Base-by-base conservation (phyloP, 2,329 filamentous ascomycete species). In the Nemania serpens region DNA sequence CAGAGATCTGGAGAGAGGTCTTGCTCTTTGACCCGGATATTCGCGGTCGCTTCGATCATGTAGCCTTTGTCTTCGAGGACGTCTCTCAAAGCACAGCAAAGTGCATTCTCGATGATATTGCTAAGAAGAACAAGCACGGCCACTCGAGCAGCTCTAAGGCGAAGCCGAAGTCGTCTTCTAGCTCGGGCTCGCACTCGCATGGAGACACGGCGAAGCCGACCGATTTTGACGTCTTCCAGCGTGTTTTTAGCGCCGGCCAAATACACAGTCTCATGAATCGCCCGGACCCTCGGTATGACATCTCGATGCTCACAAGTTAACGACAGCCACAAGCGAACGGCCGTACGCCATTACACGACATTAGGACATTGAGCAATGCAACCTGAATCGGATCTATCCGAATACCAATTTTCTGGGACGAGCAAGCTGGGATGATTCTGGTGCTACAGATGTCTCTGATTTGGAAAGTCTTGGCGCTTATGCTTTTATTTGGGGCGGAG, bases 1-100 rank as follows among this genome's bases (percentile, higher is more conserved):
- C 86, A 36, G 82, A 85, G 73, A 79, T 89, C 51, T 90, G 87
- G 87, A 80, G 85, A 47, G 86, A 90, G 64, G 78, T 88, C 11
- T 79, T 89, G 45, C 78, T 88, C 45, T 86, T 84, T 71, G 85
- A 88, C 63, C 81, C 84, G 0, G 85, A 88, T 58, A 81, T 89
- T 39, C 78, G 83, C 13, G 86, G 87, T 17, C 83, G 85, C 59
- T 87, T 90, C 68, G 74, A 79, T 54, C 82, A 84, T 65, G 83
- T 88, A 34, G 80, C 86, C 5, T 90, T 90, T 70, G 83, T 86
- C 12, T 88, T 90, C 64, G 86, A 88, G 65, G 83, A 88, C 59
- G 74, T 78, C 3, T 69, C 72, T 49, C 81, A 84, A 70, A 84
- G 80, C 74, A 86, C 83, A 0, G 74, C 77, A n/a, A 77, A 77